Percentiles rank a stretch among this genome's conserved stretches.
phyloP scores from a whole-genome alignment of 2,329 filamentous ascomycete genomes.

The Aschersonia sp. region DNA sequence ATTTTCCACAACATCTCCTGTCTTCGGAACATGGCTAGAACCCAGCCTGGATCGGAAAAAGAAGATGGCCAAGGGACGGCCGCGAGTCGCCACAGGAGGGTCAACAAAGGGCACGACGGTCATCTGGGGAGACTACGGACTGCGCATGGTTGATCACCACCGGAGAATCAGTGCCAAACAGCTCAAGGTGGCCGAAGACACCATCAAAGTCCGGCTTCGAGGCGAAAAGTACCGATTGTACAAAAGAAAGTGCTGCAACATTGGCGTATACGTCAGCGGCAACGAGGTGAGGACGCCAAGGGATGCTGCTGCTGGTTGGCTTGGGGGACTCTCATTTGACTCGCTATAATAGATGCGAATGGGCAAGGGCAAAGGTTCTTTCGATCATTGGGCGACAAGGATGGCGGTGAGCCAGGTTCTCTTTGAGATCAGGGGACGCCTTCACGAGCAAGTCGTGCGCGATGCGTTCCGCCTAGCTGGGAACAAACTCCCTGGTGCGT shows the following conservation, averaged over 20 bases:
- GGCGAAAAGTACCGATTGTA: conserved; percentile 89
- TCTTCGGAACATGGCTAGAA: conserved; percentile 63
- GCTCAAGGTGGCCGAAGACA: conserved; percentile 83
- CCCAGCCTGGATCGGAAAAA: conserved; percentile 63
- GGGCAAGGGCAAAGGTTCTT: conserved; percentile 97
- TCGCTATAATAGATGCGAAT: conserved; percentile 56
- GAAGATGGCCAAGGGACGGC: conserved; percentile 84
- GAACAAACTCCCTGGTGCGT: conserved; percentile 81
- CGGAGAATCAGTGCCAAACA: conserved; percentile 77
- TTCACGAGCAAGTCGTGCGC: conserved; percentile 88
- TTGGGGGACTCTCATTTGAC: no score
- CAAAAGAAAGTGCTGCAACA: conserved; percentile 80
- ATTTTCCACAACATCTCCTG: conserved; percentile 56
- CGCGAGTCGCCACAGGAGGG: conserved; percentile 79
- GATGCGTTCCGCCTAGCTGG: conserved; percentile 91
- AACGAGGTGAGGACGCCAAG: conserved; percentile 51
- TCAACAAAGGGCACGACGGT: conserved; percentile 88
- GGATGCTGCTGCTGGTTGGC: not conserved
- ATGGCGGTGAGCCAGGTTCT: conserved; percentile 83
- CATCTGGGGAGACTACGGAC: conserved; percentile 88
- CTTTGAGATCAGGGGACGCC: conserved; percentile 79
- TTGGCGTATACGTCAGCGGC: conserved; percentile 88
- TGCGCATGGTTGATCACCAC: conserved; percentile 89
- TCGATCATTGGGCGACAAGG: conserved; percentile 90
- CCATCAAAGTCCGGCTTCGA: conserved; percentile 76